Evolutionary conservation across 2,329 filamentous ascomycete genomes (phyloP), one percentile per base, ranked within the genome.

Genomic region (Fusarium chaquense): DNA sequence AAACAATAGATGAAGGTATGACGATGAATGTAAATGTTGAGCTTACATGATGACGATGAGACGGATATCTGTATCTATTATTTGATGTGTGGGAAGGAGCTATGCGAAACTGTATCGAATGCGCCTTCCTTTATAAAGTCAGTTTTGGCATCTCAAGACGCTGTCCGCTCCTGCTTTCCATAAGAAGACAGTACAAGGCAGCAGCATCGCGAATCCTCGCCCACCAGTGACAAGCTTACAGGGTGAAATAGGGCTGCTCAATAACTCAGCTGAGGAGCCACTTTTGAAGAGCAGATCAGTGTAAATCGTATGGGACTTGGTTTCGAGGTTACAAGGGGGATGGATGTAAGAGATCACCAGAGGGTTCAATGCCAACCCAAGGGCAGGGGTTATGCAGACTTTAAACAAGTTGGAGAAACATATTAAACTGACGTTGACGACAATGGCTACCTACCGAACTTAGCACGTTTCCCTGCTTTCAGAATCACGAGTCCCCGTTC

Each of bases 371-470:
- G 33, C 24, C 38, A 50, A 60, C 24, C 44, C 32, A 44, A 40
- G 40, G 61, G 61, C 73, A 75, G 71, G 73, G 73, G 47, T 75
- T 47, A 54, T 51, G 43, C 60, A 59, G 67, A 40, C 62, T 75
- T 74, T 74, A 71, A 75, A 68, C 69, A 63, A 64, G 43, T 26
- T 55, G 43, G 47, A 50, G 56, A 45, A 64, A 49, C 52, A 46
- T 47, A 40, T 52, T 26, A 43, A 69, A 61, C 72, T 74, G 72
- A 75, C 70, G 72, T 73, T 73, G 63, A 69, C 69, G 68, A 69
- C 67, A 52, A 45, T 33, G 53, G 46, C 41, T 41, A 45, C 36
- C 22, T 33, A 55, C 45, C 28, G 35, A 38, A 26, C 40, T 18
- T 24, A 6, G 22, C 11, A 36, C 18, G 59, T 36, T 73, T 63